Percentiles rank a stretch among this genome's conserved stretches.
Evolutionary conservation across 768 basidiomycete genomes (phyloP).

Genomic region (Obba rivulosa): DNA sequence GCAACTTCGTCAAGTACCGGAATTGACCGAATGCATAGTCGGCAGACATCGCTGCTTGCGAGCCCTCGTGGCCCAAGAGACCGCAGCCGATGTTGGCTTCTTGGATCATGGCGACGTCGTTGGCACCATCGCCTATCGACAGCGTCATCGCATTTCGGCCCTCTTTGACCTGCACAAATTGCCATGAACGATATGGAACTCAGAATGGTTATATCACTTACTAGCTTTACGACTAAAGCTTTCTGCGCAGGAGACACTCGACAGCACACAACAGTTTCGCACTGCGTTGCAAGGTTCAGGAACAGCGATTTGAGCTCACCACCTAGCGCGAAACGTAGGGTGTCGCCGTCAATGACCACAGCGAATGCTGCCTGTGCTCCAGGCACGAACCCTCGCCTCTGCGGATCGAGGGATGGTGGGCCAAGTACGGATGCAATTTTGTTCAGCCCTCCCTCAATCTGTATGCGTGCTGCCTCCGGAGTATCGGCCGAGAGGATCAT

Average conservation of each 20-base stretch:
- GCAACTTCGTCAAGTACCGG: constrained; percentile 83
- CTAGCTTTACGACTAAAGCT: constrained; percentile 91
- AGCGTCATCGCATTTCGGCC: constrained; percentile 94
- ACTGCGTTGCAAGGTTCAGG: constrained; percentile 89
- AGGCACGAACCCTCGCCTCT: constrained; percentile 59
- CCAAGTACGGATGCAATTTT: constrained; percentile 88
- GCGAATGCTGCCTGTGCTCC: constrained; percentile 77
- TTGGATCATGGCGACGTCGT: constrained; percentile 99
- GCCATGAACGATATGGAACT: neutral
- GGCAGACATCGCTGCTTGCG: constrained; percentile 98
- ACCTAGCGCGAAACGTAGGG: constrained; percentile 74
- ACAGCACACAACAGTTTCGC: constrained; percentile 97
- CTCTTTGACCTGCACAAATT: constrained; percentile 74
- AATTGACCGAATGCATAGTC: constrained; percentile 99
- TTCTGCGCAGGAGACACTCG: constrained; percentile 97
- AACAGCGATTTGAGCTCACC: constrained; percentile 79
- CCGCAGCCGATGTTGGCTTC: constrained; percentile 98
- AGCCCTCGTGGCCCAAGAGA: constrained; percentile 89
- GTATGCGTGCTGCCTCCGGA: constrained; percentile 65
- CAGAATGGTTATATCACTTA: constrained; percentile 33
- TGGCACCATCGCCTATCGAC: constrained; percentile 95
- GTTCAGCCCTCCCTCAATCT: constrained; percentile 90
- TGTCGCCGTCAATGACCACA: constrained; percentile 95
- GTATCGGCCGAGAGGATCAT: constrained; percentile 93
- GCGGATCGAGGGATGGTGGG: constrained; percentile 57